phyloP scores from a whole-genome alignment of 768 basidiomycete species.

The Peribolospora kevripleyi region DNA sequence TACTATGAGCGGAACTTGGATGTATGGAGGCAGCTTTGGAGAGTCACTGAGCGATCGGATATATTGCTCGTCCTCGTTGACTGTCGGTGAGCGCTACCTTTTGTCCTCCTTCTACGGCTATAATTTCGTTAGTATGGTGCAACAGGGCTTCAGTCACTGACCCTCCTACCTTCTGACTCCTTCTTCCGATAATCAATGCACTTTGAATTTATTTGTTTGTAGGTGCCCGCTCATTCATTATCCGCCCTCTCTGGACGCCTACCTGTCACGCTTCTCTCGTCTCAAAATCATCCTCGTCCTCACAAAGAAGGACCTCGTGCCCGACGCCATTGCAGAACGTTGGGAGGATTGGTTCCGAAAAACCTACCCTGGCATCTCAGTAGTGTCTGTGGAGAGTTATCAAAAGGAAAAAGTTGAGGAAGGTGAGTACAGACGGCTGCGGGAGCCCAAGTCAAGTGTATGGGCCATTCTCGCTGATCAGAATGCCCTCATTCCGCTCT shows the following conservation, averaged over 20 bases:
- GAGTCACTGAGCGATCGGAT: slow-evolving; percentile 72
- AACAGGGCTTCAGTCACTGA: not conserved
- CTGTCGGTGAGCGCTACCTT: slow-evolving; percentile 14
- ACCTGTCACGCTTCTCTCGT: slow-evolving; percentile 26
- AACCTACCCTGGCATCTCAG: slow-evolving; percentile 30
- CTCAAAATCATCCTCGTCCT: slow-evolving; percentile 46
- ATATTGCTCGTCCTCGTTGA: slow-evolving; percentile 72
- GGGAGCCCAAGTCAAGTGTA: slow-evolving; percentile 28
- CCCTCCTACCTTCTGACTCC: not conserved
- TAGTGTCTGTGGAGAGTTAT: slow-evolving; percentile 59
- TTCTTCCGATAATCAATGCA: not conserved
- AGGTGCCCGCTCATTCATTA: slow-evolving; percentile 71
- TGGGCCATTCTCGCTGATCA: too few species aligned
- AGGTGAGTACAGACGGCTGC: slow-evolving; percentile 11
- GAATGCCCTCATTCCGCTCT: too few species aligned
- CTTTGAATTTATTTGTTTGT: slow-evolving; percentile 13
- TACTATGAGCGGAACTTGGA: slow-evolving; percentile 77
- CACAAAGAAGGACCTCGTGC: slow-evolving; percentile 70
- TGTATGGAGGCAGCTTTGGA: slow-evolving; percentile 93
- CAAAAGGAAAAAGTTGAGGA: slow-evolving; percentile 23
- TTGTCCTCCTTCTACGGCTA: too few species aligned
- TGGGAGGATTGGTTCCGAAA: slow-evolving; percentile 39
- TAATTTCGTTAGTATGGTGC: not conserved
- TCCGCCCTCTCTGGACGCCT: slow-evolving; percentile 47
- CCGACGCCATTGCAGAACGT: slow-evolving; percentile 33